phyloP scores from a whole-genome alignment of 805 yeast genomes.

The Lachancea sp. region DNA sequence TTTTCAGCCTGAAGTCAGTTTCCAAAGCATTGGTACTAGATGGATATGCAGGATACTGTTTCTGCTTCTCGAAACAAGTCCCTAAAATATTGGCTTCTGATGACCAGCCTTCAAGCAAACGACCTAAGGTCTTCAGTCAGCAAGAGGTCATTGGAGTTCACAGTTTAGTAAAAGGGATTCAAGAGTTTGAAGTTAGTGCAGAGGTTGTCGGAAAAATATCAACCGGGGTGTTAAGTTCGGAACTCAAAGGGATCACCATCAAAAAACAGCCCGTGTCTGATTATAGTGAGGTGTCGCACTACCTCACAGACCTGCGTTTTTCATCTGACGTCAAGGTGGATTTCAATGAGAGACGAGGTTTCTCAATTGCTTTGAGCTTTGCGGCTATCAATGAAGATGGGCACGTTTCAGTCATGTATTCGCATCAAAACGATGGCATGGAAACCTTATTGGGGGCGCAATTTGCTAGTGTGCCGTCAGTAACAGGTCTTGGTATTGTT shows the following conservation, averaged over 20 bases:
- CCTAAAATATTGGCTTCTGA: neutral
- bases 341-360: neutral
- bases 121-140: neutral
- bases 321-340: neutral
- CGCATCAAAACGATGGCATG: neutral
- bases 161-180: conserved; percentile 17
- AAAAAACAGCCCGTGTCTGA: conserved; percentile 1
- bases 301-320: neutral
- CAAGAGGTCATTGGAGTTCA: conserved; percentile 3
- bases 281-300: neutral
- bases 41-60: conserved; percentile 14
- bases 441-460: neutral
- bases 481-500: neutral
- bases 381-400: neutral
- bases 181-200: conserved; percentile 6
- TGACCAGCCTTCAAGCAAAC: neutral
- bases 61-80: neutral
- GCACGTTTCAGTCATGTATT: neutral
- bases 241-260: neutral
- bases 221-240: neutral
- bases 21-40: conserved; percentile 18
- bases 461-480: neutral
- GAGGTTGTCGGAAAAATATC: neutral
- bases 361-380: neutral
- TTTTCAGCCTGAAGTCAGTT: conserved; percentile 23